These are phyloP conservation scores for Camelina neglecta DNA, from an alignment of 345 rosid species.

Conservation along the genomic window DNA sequence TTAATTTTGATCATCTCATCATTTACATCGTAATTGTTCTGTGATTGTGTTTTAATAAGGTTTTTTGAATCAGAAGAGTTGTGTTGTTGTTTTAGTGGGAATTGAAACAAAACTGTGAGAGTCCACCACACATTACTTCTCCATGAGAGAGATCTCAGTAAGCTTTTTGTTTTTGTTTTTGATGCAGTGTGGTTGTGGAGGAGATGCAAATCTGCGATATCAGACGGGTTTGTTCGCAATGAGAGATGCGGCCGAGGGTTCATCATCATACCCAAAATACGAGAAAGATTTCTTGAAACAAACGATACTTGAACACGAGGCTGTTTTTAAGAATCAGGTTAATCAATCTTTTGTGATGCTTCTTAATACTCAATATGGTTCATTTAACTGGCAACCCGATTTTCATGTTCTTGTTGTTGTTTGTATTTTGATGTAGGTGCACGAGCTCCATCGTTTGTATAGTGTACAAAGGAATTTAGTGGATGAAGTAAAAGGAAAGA, in stretches of 20 bases:
- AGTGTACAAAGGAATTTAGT: slow-evolving; percentile 61
- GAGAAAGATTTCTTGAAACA: slow-evolving; percentile 69
- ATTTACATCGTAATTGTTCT: background rate
- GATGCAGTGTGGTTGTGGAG: slow-evolving; percentile 58
- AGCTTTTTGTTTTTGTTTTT: slow-evolving; percentile 33
- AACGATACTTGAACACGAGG: slow-evolving; percentile 88
- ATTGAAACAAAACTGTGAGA: slow-evolving; percentile 50
- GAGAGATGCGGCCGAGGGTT: slow-evolving; percentile 48
- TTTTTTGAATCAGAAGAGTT: background rate
- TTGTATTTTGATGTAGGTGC: slow-evolving; percentile 36
- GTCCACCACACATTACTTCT: slow-evolving; percentile 48
- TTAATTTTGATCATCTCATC: background rate
- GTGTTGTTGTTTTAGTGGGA: slow-evolving; percentile 8
- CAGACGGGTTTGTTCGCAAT: slow-evolving; percentile 51
- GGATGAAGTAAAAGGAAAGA: slow-evolving; percentile 54
- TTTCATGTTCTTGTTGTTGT: background rate
- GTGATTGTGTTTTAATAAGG: slow-evolving; percentile 12
- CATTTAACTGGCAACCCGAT: background rate
- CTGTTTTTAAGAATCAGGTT: slow-evolving; percentile 84
- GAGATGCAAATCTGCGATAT: slow-evolving; percentile 53
- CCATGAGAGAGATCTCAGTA: slow-evolving; percentile 69
- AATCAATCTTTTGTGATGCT: background rate
- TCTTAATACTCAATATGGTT: background rate
- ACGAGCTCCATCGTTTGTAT: slow-evolving; percentile 78
- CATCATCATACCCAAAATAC: slow-evolving; percentile 45